Evolutionary conservation across 192 early-diverging fungal genomes (phyloP).

Genomic region (Bifiguratus adelaidae): DNA sequence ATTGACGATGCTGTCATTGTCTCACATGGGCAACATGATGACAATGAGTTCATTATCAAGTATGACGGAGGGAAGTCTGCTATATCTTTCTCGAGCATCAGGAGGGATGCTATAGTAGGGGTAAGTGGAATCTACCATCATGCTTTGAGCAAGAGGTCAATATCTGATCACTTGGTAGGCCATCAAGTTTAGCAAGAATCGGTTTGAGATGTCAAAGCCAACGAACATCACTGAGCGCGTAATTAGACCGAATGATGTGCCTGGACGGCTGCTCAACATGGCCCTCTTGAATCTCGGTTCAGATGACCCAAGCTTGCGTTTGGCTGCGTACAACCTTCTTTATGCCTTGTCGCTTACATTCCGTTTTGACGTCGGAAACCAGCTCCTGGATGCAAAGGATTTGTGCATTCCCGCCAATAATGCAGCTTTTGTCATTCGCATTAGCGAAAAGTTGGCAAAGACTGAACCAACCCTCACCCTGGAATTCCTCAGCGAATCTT

Average conservation of each 20-base stretch:
- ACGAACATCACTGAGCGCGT: conserved; percentile 52
- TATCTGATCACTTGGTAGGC: conserved; percentile 39
- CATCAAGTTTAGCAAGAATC: conserved; percentile 58
- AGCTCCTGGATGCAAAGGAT: conserved; percentile 65
- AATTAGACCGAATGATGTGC: conserved; percentile 81
- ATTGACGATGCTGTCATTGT: conserved; percentile 16
- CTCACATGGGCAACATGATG: conserved; percentile 5
- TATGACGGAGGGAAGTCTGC: conserved; percentile 56
- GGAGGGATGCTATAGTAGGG: conserved; percentile 50
- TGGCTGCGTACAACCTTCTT: conserved; percentile 88
- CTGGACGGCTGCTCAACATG: conserved; percentile 87
- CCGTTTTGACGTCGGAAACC: conserved; percentile 73
- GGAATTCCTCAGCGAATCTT: conserved; percentile 81
- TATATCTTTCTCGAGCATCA: conserved; percentile 61
- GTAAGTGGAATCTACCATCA: too few species aligned
- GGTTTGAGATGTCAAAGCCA: conserved; percentile 58
- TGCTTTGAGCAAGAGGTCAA: too few species aligned
- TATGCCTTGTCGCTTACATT: conserved; percentile 71
- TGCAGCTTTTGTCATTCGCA: conserved; percentile 67
- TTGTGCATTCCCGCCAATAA: conserved; percentile 87
- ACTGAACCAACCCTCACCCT: conserved; percentile 72
- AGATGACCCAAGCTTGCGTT: conserved; percentile 66
- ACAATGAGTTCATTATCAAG: conserved; percentile 65
- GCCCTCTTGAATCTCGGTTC: conserved; percentile 82
- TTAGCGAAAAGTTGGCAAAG: conserved; percentile 72